phyloP scores from a whole-genome alignment of 1,284 basidiomycete species.

The Wolfiporia cocos region DNA sequence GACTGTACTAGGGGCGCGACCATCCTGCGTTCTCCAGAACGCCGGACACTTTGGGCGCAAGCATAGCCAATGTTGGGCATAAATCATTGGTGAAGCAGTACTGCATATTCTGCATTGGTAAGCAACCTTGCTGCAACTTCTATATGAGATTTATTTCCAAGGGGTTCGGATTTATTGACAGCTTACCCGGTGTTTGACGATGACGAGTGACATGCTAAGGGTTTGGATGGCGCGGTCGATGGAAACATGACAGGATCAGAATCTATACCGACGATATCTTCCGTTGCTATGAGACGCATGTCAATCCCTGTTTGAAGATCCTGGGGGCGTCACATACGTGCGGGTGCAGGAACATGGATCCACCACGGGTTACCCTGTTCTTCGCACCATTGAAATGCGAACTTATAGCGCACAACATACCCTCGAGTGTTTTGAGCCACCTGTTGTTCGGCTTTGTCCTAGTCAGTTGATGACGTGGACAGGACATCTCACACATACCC shows the following conservation, averaged over 20 bases:
- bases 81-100: conserved; percentile 44
- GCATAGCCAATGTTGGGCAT: conserved; percentile 53
- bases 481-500: conserved; percentile 43
- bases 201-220: too few species aligned
- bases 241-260: too few species aligned
- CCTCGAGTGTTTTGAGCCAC: conserved; percentile 36
- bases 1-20: conserved; percentile 23
- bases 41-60: conserved; percentile 44
- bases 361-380: conserved; percentile 62
- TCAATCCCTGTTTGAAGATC: too few species aligned
- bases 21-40: conserved; percentile 44
- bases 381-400: conserved; percentile 75
- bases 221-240: too few species aligned
- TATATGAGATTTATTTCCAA: too few species aligned
- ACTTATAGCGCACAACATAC: conserved; percentile 64
- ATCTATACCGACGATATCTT: too few species aligned
- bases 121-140: not conserved
- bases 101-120: conserved; percentile 10
- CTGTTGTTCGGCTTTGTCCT: conserved; percentile 54
- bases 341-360: too few species aligned
- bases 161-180: too few species aligned
- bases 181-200: too few species aligned
- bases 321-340: too few species aligned
- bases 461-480: not conserved
- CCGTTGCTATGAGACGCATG: too few species aligned